Base-by-base conservation (phyloP, 805 yeast genomes). In the Yamadazyma insecticola region DNA sequence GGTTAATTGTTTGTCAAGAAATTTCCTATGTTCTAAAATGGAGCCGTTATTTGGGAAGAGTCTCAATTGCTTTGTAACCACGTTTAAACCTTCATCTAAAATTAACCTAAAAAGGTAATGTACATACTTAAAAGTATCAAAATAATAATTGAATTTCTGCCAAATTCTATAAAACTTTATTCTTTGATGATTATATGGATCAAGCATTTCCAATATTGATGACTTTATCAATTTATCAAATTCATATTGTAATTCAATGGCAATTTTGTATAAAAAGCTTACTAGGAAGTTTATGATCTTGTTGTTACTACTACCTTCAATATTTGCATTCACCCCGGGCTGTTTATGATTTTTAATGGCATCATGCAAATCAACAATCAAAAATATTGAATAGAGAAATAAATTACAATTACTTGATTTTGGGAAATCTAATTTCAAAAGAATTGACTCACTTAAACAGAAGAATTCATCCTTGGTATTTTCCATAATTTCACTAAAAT, bases 251-350 rank as follows among this genome's bases (percentile, higher is more conserved):
- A 49, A 8, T 15, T 35, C 34, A 5, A 32, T 20, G 3, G 49
- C 27, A 13, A 27, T 28, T 24, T 44, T 48, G 32, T 30, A 44
- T 11, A 48, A 29, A 2, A 45, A 13, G n/a, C 45, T 22, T 35
- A 45, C 38, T 7, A 50, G 14, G 23, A 44, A 35, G 28, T 47
- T 45, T 17, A 37, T 31, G 13, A 23, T 12, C 16, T 35, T 36
- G 18, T 33, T 30, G 8, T 50, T 50, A n/a, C 45, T 20, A 26
- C 47, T 51, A 29, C 41, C 41, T 2, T 53, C 49, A 4, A 53
- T 47, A 16, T 47, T 51, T 9, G 22, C 15, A 14, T 32, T 30
- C 4, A n/a, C n/a, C n/a, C n/a, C n/a, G n/a, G n/a, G n/a, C n/a
- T n/a, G n/a, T n/a, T n/a, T n/a, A n/a, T n/a, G n/a, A n/a, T 16